phyloP scores from a whole-genome alignment of 176 grass and related monocot genomes.

The Bromus sterilis region DNA sequence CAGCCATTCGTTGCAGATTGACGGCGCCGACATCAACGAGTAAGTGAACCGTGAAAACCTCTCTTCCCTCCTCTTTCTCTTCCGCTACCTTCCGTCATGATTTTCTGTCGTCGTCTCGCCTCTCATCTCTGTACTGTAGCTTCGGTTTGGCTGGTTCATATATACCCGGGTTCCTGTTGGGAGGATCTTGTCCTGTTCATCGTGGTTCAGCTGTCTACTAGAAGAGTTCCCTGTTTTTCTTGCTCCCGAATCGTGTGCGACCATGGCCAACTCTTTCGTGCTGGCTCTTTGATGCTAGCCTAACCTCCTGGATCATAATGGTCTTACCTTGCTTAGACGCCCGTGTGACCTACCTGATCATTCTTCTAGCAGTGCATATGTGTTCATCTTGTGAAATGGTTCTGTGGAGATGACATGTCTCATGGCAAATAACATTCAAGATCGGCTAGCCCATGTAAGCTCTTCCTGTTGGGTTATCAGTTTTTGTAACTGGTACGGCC shows the following conservation, averaged over 20 bases:
- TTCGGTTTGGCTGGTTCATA: too few relatives aligned
- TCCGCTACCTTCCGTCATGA: slow-evolving; percentile 21
- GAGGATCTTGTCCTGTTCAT: slow-evolving; percentile 8
- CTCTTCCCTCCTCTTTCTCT: not conserved
- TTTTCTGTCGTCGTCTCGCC: slow-evolving; percentile 3
- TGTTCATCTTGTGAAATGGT: not conserved
- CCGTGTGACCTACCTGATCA: not conserved
- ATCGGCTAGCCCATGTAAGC: slow-evolving; percentile 6
- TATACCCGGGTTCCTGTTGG: too few relatives aligned
- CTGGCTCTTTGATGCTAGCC: not conserved
- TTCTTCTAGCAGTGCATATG: not conserved
- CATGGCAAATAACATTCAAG: not conserved
- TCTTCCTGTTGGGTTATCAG: not conserved
- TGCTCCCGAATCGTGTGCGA: slow-evolving; percentile 13
- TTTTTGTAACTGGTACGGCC: not conserved
- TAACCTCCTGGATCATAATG: slow-evolving; percentile 6
- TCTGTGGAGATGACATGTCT: not conserved
- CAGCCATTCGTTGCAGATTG: slow-evolving; percentile 30
- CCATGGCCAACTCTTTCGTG: slow-evolving; percentile 3
- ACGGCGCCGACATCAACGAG: slow-evolving; percentile 34
- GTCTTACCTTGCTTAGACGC: not conserved
- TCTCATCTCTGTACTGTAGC: too few relatives aligned
- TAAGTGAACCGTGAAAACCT: slow-evolving; percentile 12
- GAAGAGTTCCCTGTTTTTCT: slow-evolving; percentile 3
- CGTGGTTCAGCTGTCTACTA: slow-evolving; percentile 3